phyloP scores from a whole-genome alignment of 129 eudicot genomes.

The Escallonia herrerae region DNA sequence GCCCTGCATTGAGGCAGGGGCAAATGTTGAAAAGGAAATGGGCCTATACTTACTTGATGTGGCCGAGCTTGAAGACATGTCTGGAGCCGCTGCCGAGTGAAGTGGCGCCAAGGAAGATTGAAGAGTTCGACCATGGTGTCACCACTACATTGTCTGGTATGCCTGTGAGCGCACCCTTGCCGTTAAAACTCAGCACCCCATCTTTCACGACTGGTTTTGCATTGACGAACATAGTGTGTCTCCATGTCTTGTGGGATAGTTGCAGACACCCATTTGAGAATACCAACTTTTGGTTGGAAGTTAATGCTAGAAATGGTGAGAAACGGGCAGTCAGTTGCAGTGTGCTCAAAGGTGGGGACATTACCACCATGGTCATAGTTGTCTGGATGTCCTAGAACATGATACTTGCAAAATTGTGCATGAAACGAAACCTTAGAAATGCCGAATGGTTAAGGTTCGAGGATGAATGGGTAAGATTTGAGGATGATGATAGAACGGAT shows the following conservation, averaged over 20 bases:
- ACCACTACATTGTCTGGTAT: conserved; percentile 35
- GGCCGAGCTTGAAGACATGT: conserved; percentile 37
- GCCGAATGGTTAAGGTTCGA: not conserved
- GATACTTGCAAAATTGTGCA: not conserved
- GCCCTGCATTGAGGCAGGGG: no score
- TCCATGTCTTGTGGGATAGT: conserved; percentile 8
- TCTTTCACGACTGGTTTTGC: conserved; percentile 26
- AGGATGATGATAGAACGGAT: not conserved
- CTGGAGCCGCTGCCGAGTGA: conserved; percentile 17
- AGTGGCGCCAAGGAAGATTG: conserved; percentile 35
- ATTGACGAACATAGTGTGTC: conserved; percentile 18
- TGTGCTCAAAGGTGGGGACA: conserved; percentile 4
- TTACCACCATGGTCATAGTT: conserved; percentile 1
- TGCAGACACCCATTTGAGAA: not conserved
- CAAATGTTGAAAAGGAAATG: not conserved
- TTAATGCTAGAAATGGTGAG: not conserved
- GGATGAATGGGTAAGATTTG: not conserved
- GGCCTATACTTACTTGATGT: conserved; percentile 21
- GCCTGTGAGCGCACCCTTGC: conserved; percentile 18
- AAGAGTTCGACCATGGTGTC: conserved; percentile 30
- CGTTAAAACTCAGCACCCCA: conserved; percentile 29
- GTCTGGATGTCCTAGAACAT: not conserved
- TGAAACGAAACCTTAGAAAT: not conserved
- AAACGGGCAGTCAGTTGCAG: not conserved
- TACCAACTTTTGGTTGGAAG: not conserved